Conservation (phyloP, 2,329 filamentous ascomycete genomes). For the Pyrenochaeta sp. region DNA sequence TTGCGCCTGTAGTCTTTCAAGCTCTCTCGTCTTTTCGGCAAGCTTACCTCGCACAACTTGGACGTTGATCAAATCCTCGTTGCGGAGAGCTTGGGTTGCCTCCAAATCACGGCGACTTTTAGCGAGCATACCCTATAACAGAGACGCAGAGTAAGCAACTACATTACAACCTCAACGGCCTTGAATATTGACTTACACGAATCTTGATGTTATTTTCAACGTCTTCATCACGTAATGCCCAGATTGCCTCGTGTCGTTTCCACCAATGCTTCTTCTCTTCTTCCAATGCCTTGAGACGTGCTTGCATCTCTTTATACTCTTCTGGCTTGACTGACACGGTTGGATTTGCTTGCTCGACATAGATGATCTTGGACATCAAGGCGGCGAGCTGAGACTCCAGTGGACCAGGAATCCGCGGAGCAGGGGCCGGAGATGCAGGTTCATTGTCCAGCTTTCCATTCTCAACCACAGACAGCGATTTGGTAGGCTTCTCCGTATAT, state of each 20-base stretch:
- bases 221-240: constrained; percentile 53
- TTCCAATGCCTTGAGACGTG: constrained; percentile 45
- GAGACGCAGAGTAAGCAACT: constrained; percentile 5
- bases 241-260: constrained; percentile 52
- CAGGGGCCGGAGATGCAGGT: constrained; percentile 24
- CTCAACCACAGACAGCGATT: constrained; percentile 23
- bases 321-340: constrained; percentile 47
- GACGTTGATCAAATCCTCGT: constrained; percentile 54
- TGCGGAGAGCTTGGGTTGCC: constrained; percentile 50
- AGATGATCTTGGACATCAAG: constrained; percentile 49
- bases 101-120: constrained; percentile 51
- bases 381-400: constrained; percentile 48
- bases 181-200: constrained; percentile 28
- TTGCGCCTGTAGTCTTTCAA: constrained; percentile 39
- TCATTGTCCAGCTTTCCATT: constrained; percentile 23
- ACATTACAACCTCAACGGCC: no score
- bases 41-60: constrained; percentile 51
- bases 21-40: constrained; percentile 50
- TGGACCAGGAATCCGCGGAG: constrained; percentile 43
- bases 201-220: constrained; percentile 55
- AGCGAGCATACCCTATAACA: constrained; percentile 44
- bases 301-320: constrained; percentile 46
- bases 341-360: constrained; percentile 46
- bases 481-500: constrained; percentile 42
- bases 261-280: constrained; percentile 48